Percentiles rank a stretch among this genome's conserved stretches.
Evolutionary conservation across 257 asterid species (phyloP).

Genomic region (Sherardia arvensis): DNA sequence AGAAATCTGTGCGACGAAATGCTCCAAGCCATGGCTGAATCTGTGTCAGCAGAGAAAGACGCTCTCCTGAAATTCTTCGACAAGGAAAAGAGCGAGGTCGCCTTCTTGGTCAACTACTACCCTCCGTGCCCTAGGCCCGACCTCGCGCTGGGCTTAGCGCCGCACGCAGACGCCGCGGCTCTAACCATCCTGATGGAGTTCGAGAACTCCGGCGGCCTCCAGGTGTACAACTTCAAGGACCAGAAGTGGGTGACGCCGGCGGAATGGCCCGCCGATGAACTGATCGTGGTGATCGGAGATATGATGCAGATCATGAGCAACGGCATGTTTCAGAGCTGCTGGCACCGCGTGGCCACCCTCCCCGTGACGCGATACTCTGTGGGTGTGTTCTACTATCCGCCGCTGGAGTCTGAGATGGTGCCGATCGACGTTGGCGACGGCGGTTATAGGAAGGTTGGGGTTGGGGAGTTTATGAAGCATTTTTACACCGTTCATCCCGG

Average conservation of each 20-base stretch:
- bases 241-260: slow-evolving; percentile 24
- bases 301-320: slow-evolving; percentile 34
- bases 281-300: slow-evolving; percentile 30
- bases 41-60: slow-evolving; percentile 15
- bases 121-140: slow-evolving; percentile 43
- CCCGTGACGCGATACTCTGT: no score
- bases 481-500: no score
- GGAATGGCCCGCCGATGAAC: slow-evolving; percentile 26
- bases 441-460: no score
- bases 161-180: slow-evolving; percentile 33
- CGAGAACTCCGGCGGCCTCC: slow-evolving; percentile 35
- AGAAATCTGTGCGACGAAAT: slow-evolving; percentile 25
- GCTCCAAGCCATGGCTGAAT: slow-evolving; percentile 26
- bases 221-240: slow-evolving; percentile 19
- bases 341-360: slow-evolving; percentile 38
- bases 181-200: slow-evolving; percentile 32
- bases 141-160: slow-evolving; percentile 29
- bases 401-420: no score
- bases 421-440: no score
- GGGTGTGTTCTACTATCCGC: no score
- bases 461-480: no score
- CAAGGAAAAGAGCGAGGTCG: slow-evolving; percentile 16
- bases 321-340: slow-evolving; percentile 25
- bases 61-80: slow-evolving; percentile 25
- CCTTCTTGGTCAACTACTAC: slow-evolving; percentile 34